Base-by-base conservation (phyloP, 2,329 filamentous ascomycete genomes). In the Blastomyces gilchristii region DNA sequence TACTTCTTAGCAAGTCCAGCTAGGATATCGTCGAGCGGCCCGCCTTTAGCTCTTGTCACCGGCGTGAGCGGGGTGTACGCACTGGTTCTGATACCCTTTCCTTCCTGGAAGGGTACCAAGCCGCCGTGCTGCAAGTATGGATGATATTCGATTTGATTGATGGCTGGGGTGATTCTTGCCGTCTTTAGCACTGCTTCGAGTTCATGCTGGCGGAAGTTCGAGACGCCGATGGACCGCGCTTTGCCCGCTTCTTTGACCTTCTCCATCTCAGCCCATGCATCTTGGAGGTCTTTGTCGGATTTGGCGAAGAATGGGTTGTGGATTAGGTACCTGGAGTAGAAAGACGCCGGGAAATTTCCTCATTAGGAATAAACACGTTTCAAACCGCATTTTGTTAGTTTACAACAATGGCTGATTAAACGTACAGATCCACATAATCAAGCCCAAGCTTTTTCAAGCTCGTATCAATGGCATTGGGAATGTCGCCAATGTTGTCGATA, bases 351-450 rank as follows among this genome's bases (percentile, higher is more conserved):
- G 16, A 39, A 57, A 22, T 22, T n/a, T 8, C 41, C 22, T 56
- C 16, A 53, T 53, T 25, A 64, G 56, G 45, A 64, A 58, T 31
- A 22, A 22, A 8, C 18, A 14, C 25, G 4, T 34, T 22, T 18
- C 25, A 50, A 39, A 3, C 31, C 8, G 16, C 34, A 45, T 22
- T 28, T 43, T 22, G 37, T 45, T 47, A 16, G 25, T 37, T 37
- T 37, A 37, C 3, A 3, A 47, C 1, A 45, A 41, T 37, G 31
- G 31, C 8, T 3, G 3, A 25, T 22, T 49, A 28, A 45, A 69
- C 77, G 64, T 74, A 86, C 80, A 87, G 72, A 66, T 88, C 85
- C 18, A 87, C 83, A 68, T 87, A 83, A 52, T 83, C 80, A 6
- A 87, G 69, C 62, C 82, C 79, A 43, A 87, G 73, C 71, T 86